Base-by-base conservation (phyloP, 768 basidiomycete species). In the Leucosporidium creatinivorum region DNA sequence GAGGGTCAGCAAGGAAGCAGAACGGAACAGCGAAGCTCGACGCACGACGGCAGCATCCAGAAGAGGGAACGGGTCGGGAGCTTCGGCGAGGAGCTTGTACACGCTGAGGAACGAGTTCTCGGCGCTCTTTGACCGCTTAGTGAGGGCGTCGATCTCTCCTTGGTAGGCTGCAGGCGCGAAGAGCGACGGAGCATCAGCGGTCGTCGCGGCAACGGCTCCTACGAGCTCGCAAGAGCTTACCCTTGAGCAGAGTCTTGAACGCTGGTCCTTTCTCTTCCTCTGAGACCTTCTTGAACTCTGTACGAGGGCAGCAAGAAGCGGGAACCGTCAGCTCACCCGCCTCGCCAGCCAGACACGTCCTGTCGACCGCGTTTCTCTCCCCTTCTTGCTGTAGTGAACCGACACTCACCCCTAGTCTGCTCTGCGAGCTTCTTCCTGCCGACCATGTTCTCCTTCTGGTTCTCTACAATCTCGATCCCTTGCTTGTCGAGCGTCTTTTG, bases 71-170 rank as follows among this genome's bases (percentile, higher is more conserved):
- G 96, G 96, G 77, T 99, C 96, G 0, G 94, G 96, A 4, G 91
- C 94, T 75, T 99, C 96, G 0, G 94, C 93, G 12, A 99, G 80
- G 26, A 94, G 85, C 77, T 98, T 98, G 83, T 98, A 98, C 25
- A 93, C 88, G 74, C 87, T 91, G n/a, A 98, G 82, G 79, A 99
- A 98, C 0, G 93, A 90, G 75, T 89, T 93, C 82, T 99, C 96
- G 15, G 93, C 89, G 28, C 84, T 79, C 77, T 97, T 97, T 49
- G 88, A 90, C 13, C 96, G 88, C 73, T 90, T 89, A 0, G 94
- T 98, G 71, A 99, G 85, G 76, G 82, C 87, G 81, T 99, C 96
- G 65, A 99, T 97, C 80, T 98, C 96, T 4, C 87, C 84, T 79
- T 98, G 94, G 81, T 97, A 97, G 1, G 92, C 93, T 93, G 73